These are phyloP conservation scores for Erodium chrysanthum DNA, from an alignment of 441 rosid species.

Conservation along the genomic window DNA sequence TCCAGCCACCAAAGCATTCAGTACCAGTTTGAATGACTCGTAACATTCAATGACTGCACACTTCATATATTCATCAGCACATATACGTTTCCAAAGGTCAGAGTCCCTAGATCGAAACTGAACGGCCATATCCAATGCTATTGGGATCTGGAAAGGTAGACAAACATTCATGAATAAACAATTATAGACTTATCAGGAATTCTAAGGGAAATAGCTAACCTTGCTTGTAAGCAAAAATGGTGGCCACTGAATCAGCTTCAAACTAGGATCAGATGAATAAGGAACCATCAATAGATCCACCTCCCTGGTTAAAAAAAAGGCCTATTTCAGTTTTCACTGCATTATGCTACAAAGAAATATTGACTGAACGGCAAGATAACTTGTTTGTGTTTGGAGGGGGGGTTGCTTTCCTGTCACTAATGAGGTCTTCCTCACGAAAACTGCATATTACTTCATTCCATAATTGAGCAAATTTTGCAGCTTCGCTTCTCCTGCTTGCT, in stretches of 20 bases:
- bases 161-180: conserved; percentile 14
- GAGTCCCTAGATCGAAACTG: conserved; percentile 75
- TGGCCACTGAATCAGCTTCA: conserved; percentile 96
- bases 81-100: conserved; percentile 96
- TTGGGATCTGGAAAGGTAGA: conserved; percentile 55
- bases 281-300: conserved; percentile 98
- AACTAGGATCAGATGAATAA: conserved; percentile 84
- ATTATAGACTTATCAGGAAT: conserved; percentile 8
- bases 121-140: conserved; percentile 95
- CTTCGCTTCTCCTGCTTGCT: conserved; percentile 89
- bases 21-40: conserved; percentile 77
- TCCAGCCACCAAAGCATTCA: conserved; percentile 71
- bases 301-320: conserved; percentile 53
- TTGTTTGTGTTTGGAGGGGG: conserved; percentile 18
- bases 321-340: conserved; percentile 23
- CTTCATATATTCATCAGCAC: conserved; percentile 95
- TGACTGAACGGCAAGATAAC: neutral
- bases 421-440: conserved; percentile 98
- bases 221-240: conserved; percentile 98
- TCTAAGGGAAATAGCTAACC: conserved; percentile 36
- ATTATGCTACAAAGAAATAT: conserved; percentile 2
- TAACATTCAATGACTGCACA: conserved; percentile 97
- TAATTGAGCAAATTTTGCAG: conserved; percentile 93
- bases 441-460: conserved; percentile 96
- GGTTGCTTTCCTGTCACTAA: conserved; percentile 68